These are phyloP conservation scores for Quercus lobata DNA, from an alignment of 331 rosid species.

Conservation along the genomic window DNA sequence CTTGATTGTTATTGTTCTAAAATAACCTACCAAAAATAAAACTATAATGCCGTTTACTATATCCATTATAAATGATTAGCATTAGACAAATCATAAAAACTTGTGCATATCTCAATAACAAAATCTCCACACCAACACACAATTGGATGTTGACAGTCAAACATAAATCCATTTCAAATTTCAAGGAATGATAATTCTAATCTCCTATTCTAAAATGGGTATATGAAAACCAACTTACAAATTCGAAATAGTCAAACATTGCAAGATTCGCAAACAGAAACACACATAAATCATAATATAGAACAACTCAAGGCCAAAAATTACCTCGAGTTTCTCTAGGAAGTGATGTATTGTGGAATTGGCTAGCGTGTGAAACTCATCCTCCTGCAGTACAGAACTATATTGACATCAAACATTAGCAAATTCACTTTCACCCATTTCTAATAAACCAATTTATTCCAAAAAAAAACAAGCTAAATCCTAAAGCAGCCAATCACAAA, in stretches of 20 bases:
- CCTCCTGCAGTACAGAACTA: conserved; percentile 76
- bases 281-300: not conserved
- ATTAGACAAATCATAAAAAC: not conserved
- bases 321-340: conserved; percentile 84
- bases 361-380: conserved; percentile 66
- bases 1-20: too few relatives aligned
- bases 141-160: not conserved
- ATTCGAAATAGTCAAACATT: not conserved
- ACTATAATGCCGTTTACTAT: not conserved
- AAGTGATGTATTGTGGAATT: conserved; percentile 67
- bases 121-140: not conserved
- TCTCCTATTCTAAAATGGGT: not conserved
- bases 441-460: not conserved
- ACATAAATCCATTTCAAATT: not conserved
- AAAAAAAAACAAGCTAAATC: not conserved
- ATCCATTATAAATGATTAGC: not conserved
- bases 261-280: not conserved
- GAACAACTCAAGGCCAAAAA: not conserved
- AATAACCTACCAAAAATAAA: not conserved
- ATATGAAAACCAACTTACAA: not conserved
- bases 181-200: not conserved
- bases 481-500: not conserved
- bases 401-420: conserved; percentile 43
- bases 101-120: not conserved
- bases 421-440: conserved; percentile 14